Evolutionary conservation across 805 yeast genomes (phyloP).

Genomic region (Isabelozyma pseudorhagii): DNA sequence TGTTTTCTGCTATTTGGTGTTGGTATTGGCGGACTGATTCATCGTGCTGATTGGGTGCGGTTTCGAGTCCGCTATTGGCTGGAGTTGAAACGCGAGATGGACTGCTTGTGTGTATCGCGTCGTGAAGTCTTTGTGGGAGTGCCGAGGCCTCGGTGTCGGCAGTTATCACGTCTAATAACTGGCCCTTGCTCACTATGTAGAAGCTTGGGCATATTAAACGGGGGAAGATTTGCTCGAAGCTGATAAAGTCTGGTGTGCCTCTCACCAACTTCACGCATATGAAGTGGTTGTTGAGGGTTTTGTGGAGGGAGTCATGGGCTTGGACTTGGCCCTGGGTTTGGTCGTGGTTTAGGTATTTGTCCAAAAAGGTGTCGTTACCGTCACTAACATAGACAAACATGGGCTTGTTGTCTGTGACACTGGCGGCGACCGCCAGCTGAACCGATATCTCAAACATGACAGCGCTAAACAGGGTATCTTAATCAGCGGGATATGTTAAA

Average conservation of each 20-base stretch:
- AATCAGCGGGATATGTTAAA: no score
- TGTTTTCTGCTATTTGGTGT: conserved; percentile 9
- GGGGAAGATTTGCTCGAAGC: conserved; percentile 56
- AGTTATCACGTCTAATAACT: conserved; percentile 41
- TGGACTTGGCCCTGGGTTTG: background rate
- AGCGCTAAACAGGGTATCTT: background rate
- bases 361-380: background rate
- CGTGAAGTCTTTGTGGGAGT: conserved; percentile 19
- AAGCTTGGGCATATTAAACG: conserved; percentile 52
- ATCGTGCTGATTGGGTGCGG: conserved; percentile 3
- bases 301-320: background rate
- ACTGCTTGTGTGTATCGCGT: conserved; percentile 1
- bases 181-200: conserved; percentile 49
- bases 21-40: conserved; percentile 6
- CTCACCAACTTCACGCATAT: conserved; percentile 15
- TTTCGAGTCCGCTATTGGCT: background rate
- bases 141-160: conserved; percentile 22
- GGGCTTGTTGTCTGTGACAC: conserved; percentile 13
- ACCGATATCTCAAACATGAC: conserved; percentile 17
- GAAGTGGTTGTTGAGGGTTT: conserved; percentile 2
- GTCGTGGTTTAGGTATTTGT: conserved; percentile 6
- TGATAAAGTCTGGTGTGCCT: conserved; percentile 15
- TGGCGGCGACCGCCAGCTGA: conserved; percentile 18
- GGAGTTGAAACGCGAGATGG: conserved; percentile 3
- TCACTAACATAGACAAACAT: conserved; percentile 16